Evolutionary conservation across 306 rosid genomes (phyloP).

Genomic region (Lablab purpureus): DNA sequence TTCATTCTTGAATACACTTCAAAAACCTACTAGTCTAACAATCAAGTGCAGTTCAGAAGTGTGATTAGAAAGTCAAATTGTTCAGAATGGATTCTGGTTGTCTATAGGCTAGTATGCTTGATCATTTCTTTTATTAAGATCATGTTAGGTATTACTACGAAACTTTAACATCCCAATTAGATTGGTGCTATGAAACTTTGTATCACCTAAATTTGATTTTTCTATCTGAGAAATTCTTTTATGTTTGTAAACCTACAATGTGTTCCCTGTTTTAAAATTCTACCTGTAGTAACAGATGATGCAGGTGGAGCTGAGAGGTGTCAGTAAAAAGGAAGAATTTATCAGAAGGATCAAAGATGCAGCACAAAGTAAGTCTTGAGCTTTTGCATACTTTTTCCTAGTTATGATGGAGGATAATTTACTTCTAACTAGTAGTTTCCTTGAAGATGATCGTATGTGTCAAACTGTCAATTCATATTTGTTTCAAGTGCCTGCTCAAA

Average conservation of each 20-base stretch:
- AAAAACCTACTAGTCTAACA: background rate
- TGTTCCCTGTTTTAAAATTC: slow-evolving; percentile 37
- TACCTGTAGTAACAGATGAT: slow-evolving; percentile 61
- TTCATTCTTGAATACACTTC: slow-evolving; percentile 10
- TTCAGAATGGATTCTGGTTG: slow-evolving; percentile 4
- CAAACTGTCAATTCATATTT: background rate
- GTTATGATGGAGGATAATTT: slow-evolving; percentile 22
- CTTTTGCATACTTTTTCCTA: slow-evolving; percentile 28
- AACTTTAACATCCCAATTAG: no score
- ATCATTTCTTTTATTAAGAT: no score
- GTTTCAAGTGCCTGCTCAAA: slow-evolving; percentile 9
- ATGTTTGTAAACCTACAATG: slow-evolving; percentile 5
- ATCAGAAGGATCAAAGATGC: slow-evolving; percentile 67
- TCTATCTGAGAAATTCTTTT: background rate
- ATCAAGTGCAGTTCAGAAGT: slow-evolving; percentile 8
- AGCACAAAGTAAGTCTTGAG: slow-evolving; percentile 60
- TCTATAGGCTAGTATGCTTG: slow-evolving; percentile 6
- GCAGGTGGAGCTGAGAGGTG: slow-evolving; percentile 67
- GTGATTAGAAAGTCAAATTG: background rate
- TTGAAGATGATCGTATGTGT: slow-evolving; percentile 18
- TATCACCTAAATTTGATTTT: background rate
- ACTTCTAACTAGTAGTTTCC: background rate
- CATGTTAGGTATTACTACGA: no score
- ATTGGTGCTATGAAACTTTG: no score
- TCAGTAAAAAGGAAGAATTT: slow-evolving; percentile 66